Evolutionary conservation across 1,284 basidiomycete species (phyloP), one percentile per base, ranked within the genome.

Genomic region (Abortiporus biennis): DNA sequence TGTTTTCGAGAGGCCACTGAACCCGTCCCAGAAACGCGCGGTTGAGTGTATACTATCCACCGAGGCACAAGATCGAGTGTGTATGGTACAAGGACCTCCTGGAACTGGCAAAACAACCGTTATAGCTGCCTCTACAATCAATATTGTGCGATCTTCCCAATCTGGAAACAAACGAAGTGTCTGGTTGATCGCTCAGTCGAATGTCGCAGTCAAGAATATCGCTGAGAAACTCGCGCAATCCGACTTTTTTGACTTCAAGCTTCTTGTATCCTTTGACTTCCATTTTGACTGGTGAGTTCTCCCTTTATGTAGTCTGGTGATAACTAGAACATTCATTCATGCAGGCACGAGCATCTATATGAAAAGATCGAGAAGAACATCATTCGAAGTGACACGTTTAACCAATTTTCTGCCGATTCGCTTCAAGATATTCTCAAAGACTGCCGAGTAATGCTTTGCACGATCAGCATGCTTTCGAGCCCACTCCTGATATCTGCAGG

Each of bases 321-420:
- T 35, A 19, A 29, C 31, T 32, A 33, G 6, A 31, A 36, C 33
- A 17, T 17, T 5, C 37, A 36, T 21, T 31, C n/a, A 31, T 47
- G 38, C 34, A 86, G 85, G 83, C 81, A 87, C 57, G 81, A 84
- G 47, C 77, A 85, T 53, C 60, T 84, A 0, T 87, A 87, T 54
- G 47, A 55, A 16, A 48, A 62, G 20, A 55, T 78, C 13, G 45
- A 60, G 27, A 16, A 48, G 0, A 62, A 69, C 33, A 49, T 84
- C 16, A 76, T 87, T 39, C 59, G 65, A 15, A 78, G 80, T 2
- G 66, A 76, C 38, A 46, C 53, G 0, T 76, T 81, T 27, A 43
- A 38, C 2, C 43, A 37, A 11, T 42, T 51, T 25, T 0, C 29
- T 13, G 17, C 52, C 50, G 43, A 46, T 17, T 40, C 42, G 37